Evolutionary conservation across 306 rosid genomes (phyloP).

Genomic region (Gynostemma pentaphyllum): DNA sequence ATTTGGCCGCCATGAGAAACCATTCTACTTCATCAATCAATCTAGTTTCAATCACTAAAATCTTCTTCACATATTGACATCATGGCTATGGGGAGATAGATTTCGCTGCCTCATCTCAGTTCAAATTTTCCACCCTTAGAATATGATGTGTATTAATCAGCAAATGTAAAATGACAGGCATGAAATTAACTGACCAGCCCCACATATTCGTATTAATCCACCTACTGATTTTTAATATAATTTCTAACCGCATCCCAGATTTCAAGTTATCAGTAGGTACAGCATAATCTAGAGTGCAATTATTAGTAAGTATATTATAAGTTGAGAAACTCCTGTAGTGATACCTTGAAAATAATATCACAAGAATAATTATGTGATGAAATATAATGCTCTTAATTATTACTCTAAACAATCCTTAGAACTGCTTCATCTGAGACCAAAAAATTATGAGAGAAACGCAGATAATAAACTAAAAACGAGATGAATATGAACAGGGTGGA

Average conservation of each 20-base stretch:
- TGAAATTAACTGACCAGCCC: not conserved
- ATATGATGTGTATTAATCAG: not conserved
- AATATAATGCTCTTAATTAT: not conserved
- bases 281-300: not conserved
- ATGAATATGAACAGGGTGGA: no score
- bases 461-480: not conserved
- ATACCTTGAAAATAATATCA: not conserved
- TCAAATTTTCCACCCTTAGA: not conserved
- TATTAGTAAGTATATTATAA: not conserved
- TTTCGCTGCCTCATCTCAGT: constrained; percentile 9
- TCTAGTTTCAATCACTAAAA: constrained; percentile 4
- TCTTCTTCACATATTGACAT: constrained; percentile 7
- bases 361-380: not conserved
- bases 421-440: not conserved
- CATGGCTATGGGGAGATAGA: constrained; percentile 4
- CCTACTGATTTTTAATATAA: not conserved
- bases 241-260: not conserved
- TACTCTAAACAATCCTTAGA: not conserved
- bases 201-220: not conserved
- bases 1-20: constrained; percentile 1
- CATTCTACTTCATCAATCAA: constrained; percentile 3
- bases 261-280: not conserved
- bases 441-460: not conserved
- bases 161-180: constrained; percentile 6
- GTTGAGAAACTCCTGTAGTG: not conserved